A percentile compares a stretch with the other conserved stretches of the same genome.
Conservation (phyloP, 257 asterid genomes). For the Plantago ovata region DNA sequence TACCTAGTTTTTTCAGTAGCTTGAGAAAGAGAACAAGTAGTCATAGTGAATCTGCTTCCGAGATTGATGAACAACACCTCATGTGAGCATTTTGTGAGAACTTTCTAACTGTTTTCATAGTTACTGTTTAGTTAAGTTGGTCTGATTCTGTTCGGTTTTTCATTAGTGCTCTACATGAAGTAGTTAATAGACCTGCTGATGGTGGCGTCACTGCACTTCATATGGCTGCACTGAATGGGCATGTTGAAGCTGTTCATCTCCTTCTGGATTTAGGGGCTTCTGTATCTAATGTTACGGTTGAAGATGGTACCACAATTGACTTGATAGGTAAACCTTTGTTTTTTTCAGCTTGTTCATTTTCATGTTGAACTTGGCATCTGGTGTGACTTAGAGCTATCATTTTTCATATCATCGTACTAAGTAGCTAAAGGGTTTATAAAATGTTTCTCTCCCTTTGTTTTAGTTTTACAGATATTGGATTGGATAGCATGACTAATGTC, state of each 20-base stretch:
- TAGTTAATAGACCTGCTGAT: conserved; percentile 73
- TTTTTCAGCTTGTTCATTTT: background rate
- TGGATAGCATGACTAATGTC: no score
- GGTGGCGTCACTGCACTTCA: conserved; percentile 92
- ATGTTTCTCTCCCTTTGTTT: background rate
- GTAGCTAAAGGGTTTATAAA: conserved; percentile 1
- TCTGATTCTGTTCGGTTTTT: conserved; percentile 5
- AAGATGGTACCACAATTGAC: conserved; percentile 84
- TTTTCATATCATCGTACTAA: no score
- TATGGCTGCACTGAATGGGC: conserved; percentile 89
- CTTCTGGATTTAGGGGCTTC: conserved; percentile 86
- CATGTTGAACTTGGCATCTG: no score
- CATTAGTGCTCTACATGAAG: conserved; percentile 57
- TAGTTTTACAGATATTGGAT: background rate
- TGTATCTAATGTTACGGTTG: conserved; percentile 48
- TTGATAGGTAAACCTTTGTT: conserved; percentile 48
- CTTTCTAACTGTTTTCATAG: background rate
- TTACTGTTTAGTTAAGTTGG: conserved; percentile 6
- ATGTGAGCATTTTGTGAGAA: background rate
- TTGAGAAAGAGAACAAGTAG: conserved; percentile 40
- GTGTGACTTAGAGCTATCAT: no score
- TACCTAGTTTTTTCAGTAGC: conserved; percentile 54
- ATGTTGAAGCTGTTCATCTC: conserved; percentile 64
- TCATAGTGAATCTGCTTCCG: conserved; percentile 38
- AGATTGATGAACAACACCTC: conserved; percentile 53